Evolutionary conservation across 1,284 basidiomycete genomes (phyloP).

Genomic region (Stygiomarasmius scandens): DNA sequence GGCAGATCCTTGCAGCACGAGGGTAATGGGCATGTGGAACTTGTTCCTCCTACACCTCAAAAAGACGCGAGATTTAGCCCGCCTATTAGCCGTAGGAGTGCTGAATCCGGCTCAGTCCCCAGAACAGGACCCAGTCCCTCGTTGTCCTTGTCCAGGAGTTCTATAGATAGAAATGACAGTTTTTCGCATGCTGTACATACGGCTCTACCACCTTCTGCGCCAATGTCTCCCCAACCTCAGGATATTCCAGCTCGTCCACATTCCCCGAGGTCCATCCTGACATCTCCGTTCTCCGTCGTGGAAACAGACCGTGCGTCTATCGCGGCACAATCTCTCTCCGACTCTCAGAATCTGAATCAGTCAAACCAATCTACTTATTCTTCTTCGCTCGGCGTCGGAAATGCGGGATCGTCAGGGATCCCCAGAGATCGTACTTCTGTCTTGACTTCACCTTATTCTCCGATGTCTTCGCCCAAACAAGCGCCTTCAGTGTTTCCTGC

Average conservation of each 20-base stretch:
- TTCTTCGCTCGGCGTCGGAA: not conserved
- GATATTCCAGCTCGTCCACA: not conserved
- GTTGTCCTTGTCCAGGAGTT: not conserved
- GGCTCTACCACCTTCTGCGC: constrained; percentile 1
- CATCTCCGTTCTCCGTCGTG: constrained; percentile 21
- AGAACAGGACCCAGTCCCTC: not conserved
- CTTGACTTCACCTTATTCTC: constrained; percentile 48
- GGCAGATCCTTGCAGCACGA: not conserved
- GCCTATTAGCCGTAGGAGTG: not conserved
- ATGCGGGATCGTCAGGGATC: not conserved
- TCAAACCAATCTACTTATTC: not conserved
- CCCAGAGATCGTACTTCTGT: constrained; percentile 31
- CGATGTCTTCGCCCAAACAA: constrained; percentile 3
- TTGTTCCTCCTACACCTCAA: not conserved
- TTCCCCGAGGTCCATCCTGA: constrained; percentile 19
- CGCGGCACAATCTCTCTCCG: not conserved
- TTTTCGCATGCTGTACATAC: constrained; percentile 8
- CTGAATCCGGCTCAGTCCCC: not conserved
- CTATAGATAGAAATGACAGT: not conserved
- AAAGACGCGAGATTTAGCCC: constrained; percentile 7
- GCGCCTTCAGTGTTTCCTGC: not conserved
- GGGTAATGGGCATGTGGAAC: not conserved
- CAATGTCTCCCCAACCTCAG: constrained; percentile 2
- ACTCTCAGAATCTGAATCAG: not conserved
- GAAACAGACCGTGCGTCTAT: constrained; percentile 3